Base-by-base conservation (phyloP, 345 rosid genomes). In the Gossypium mustelinum region DNA sequence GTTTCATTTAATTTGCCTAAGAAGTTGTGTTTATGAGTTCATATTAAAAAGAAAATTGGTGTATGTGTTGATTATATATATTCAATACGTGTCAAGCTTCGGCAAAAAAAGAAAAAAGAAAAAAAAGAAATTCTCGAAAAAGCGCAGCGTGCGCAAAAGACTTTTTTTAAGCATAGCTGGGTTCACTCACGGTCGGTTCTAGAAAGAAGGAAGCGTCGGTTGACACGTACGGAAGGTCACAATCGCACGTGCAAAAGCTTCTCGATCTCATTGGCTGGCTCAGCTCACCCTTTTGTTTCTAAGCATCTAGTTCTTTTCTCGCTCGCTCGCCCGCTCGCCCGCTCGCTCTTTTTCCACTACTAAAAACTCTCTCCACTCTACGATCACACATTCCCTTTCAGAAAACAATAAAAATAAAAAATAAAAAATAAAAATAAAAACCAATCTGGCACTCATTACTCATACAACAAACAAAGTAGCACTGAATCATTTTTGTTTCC, bases 201-300 rank as follows among this genome's bases (percentile, higher is more conserved):
- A 24, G 41, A 68, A 47, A 24, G n/a, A 14, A 62, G 41, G 64
- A 75, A 80, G 75, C 87, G 92, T 88, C 94, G 92, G 94, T 86
- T 79, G 82, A 86, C 91, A 92, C 93, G 93, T 86, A 81, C 68
- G 76, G 41, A 34, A 62, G 27, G 81, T 83, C 82, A 16, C 27
- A 50, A 4, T 78, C 74, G 73, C 85, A 77, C 87, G 87, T 83
- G 88, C 60, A 62, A 75, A 70, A 24, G 11, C 22, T 25, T 76
- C 70, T 24, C 52, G 0, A 25, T 64, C 74, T 75, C 72, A 80
- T 79, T 79, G 87, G 88, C 69, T 72, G 41, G 14, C 20, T 27
- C 55, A 77, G 54, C 11, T 29, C 43, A 16, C 71, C 78, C 73
- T 73, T 70, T 48, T 74, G 29, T 60, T 58, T 79, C 79, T 67